Evolutionary conservation across 179 eudicot genomes (phyloP).

Genomic region (Monotropa hypopitys): DNA sequence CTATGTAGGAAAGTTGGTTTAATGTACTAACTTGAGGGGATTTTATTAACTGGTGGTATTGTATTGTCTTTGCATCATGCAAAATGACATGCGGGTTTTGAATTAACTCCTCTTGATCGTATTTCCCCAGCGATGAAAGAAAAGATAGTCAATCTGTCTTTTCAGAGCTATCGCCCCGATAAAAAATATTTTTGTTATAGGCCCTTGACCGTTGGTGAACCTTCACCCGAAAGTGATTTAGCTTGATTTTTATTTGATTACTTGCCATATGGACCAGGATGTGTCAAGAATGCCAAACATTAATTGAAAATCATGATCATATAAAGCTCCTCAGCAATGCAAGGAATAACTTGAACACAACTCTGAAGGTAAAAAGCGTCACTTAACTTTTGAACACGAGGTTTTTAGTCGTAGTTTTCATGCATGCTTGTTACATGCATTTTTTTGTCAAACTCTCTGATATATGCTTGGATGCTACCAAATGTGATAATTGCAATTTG

Average conservation of each 20-base stretch:
- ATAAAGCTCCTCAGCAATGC: slow-evolving; percentile 97
- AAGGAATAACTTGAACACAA: slow-evolving; percentile 90
- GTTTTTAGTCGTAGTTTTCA: background rate
- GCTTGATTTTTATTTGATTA: slow-evolving; percentile 12
- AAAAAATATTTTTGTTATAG: too few relatives aligned
- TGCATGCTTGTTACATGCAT: background rate
- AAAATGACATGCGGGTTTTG: background rate
- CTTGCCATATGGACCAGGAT: slow-evolving; percentile 38
- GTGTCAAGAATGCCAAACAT: slow-evolving; percentile 93
- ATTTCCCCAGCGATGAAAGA: too few relatives aligned
- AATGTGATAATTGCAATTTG: background rate
- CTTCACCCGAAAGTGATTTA: too few relatives aligned
- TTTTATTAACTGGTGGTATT: background rate
- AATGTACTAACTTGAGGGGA: background rate
- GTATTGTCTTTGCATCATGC: background rate
- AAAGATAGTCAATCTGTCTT: too few relatives aligned
- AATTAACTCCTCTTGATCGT: too few relatives aligned
- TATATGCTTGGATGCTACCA: background rate
- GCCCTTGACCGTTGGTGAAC: too few relatives aligned
- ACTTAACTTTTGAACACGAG: background rate
- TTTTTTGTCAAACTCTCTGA: background rate
- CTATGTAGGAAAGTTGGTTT: background rate
- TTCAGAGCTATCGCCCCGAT: too few relatives aligned
- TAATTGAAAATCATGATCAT: slow-evolving; percentile 96
- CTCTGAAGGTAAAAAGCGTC: slow-evolving; percentile 68